phyloP scores from a whole-genome alignment of 1,284 basidiomycete genomes.

The Microbotryum intermedium region DNA sequence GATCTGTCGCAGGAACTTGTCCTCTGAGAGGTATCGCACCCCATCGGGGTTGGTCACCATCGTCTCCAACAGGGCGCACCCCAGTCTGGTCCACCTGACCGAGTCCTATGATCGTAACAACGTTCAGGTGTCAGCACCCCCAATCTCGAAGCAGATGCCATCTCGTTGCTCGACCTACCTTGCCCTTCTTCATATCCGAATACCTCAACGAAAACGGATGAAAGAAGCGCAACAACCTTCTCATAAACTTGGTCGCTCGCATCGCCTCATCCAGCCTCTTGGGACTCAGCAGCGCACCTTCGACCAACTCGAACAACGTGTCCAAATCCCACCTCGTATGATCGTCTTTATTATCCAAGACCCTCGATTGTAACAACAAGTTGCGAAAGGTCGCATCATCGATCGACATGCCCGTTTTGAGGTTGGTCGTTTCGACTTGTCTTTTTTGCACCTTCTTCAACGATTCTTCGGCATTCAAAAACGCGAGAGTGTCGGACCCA shows the following conservation, averaged over 20 bases:
- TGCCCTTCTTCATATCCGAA: slow-evolving; percentile 62
- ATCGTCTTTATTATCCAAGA: slow-evolving; percentile 72
- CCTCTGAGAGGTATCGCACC: slow-evolving; percentile 71
- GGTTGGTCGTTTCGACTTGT: slow-evolving; percentile 79
- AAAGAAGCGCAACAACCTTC: slow-evolving; percentile 80
- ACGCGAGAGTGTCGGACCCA: slow-evolving; percentile 52
- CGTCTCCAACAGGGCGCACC: slow-evolving; percentile 70
- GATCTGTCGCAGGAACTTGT: slow-evolving; percentile 77
- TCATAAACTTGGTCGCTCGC: slow-evolving; percentile 77
- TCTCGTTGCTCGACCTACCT: slow-evolving; percentile 39
- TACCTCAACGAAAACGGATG: slow-evolving; percentile 83
- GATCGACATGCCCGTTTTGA: slow-evolving; percentile 83
- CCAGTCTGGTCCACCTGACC: slow-evolving; percentile 60
- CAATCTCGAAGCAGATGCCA: slow-evolving; percentile 41
- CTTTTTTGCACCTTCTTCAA: slow-evolving; percentile 39
- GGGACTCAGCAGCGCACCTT: slow-evolving; percentile 83
- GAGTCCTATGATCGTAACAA: slow-evolving; percentile 42
- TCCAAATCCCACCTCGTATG: slow-evolving; percentile 90
- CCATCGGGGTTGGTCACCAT: slow-evolving; percentile 78
- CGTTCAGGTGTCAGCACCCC: neutral
- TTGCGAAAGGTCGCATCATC: slow-evolving; percentile 68
- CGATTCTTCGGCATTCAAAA: slow-evolving; percentile 48
- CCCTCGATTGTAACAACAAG: slow-evolving; percentile 72
- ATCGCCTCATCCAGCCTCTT: slow-evolving; percentile 94
- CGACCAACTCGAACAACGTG: slow-evolving; percentile 74